Base-by-base conservation (phyloP, 108 stramenopile species). In the Seminavis robusta region DNA sequence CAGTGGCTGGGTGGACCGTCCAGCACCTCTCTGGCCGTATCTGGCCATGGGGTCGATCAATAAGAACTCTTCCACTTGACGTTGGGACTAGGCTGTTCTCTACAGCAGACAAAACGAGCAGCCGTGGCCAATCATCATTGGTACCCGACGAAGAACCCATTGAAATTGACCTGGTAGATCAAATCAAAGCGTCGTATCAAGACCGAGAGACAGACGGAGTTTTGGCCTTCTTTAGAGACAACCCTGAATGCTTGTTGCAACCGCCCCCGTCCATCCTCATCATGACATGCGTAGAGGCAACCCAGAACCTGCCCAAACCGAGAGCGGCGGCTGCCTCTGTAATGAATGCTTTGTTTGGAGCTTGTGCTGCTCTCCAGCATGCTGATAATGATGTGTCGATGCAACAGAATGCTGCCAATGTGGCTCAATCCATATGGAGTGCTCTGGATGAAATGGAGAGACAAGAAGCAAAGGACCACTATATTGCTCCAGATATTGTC, bases 311-410 rank as follows among this genome's bases (percentile, higher is more conserved):
- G 1, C 41, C 69, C 4, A 61, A 38, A 13, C 46, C 50, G 11
- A 60, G 59, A 54, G 80, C 76, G 1, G 19, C 46, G 21, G 41
- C 64, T 41, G 76, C 76, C 0, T 61, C 53, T 25, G 75, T 84
- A 2, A 24, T 84, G 4, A 84, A 80, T 65, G 60, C 67, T n/a
- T 37, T 77, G 45, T 53, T 84, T 45, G 78, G 69, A 31, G n/a
- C n/a, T 70, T 69, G n/a, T 74, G 76, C 47, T 73, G 71, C 38
- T 34, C 54, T 20, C n/a, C 33, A 16, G 13, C 36, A 3, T 24
- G 44, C 11, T 3, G 44, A 49, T 11, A 37, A 52, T 34, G 52
- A 67, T 28, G 28, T 8, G 25, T 13, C 4, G 31, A 9, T 39
- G 23, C n/a, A n/a, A n/a, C n/a, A n/a, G n/a, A n/a, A n/a, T n/a